phyloP scores from a whole-genome alignment of 805 yeast species.

The Starmera amethionina region DNA sequence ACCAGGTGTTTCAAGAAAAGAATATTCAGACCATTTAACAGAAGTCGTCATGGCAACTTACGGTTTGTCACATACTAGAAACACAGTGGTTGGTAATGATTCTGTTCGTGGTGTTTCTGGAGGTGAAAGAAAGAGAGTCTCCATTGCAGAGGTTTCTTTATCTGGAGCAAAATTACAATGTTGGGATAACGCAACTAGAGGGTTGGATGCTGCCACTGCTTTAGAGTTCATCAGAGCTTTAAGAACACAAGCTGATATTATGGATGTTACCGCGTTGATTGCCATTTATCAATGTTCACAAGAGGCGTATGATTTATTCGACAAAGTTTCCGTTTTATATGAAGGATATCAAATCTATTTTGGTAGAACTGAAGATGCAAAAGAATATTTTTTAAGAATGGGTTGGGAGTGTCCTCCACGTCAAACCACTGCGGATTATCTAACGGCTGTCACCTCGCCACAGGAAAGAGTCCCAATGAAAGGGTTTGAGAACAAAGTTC shows the following conservation, averaged over 20 bases:
- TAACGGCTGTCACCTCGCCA: slow-evolving; percentile 47
- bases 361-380: slow-evolving; percentile 37
- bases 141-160: slow-evolving; percentile 54
- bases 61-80: slow-evolving; percentile 42
- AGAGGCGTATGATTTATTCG: slow-evolving; percentile 43
- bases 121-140: slow-evolving; percentile 68
- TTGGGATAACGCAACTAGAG: slow-evolving; percentile 59
- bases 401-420: slow-evolving; percentile 48
- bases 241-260: slow-evolving; percentile 38
- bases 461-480: slow-evolving; percentile 32
- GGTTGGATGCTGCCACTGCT: slow-evolving; percentile 55
- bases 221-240: slow-evolving; percentile 45
- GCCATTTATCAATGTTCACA: slow-evolving; percentile 56
- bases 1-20: slow-evolving; percentile 38
- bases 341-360: slow-evolving; percentile 48
- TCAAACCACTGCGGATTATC: slow-evolving; percentile 50
- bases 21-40: slow-evolving; percentile 37
- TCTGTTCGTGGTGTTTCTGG: slow-evolving; percentile 65
- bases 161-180: slow-evolving; percentile 40
- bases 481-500: slow-evolving; percentile 40
- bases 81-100: slow-evolving; percentile 61
- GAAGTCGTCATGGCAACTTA: slow-evolving; percentile 45
- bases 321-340: slow-evolving; percentile 42
- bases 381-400: slow-evolving; percentile 38
- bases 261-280: slow-evolving; percentile 44